These are phyloP conservation scores for Ceratocystis cubensis DNA, from an alignment of 2,329 filamentous ascomycete species.

Conservation along the genomic window DNA sequence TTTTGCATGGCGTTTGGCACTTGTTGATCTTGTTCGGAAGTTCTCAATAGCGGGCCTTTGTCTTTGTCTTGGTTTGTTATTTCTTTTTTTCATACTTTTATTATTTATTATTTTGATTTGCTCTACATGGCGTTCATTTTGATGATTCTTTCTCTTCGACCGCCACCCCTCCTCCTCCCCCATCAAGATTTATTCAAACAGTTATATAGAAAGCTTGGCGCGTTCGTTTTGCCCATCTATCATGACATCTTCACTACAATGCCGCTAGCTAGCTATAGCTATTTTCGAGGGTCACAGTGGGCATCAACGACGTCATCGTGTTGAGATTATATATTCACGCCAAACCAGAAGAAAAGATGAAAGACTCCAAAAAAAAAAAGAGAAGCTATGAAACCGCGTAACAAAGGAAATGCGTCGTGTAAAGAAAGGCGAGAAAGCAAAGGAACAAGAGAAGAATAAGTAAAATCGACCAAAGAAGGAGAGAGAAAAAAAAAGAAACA, in stretches of 20 bases:
- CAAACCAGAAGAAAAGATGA: background rate
- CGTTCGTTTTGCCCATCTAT: background rate
- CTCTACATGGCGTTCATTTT: background rate
- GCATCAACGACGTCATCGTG: constrained; percentile 4
- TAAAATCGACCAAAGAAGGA: background rate
- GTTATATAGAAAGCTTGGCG: background rate
- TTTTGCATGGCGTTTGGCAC: constrained; percentile 1
- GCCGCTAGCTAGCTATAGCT: background rate
- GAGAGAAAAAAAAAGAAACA: background rate
- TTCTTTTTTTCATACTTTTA: background rate
- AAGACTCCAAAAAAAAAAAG: background rate
- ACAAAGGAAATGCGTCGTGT: background rate
- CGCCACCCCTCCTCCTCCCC: too few relatives aligned
- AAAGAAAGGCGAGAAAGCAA: background rate
- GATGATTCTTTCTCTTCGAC: too few relatives aligned
- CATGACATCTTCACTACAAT: too few relatives aligned
- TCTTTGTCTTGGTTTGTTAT: background rate
- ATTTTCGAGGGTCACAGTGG: background rate
- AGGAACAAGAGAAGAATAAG: background rate
- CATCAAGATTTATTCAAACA: too few relatives aligned
- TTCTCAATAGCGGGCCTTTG: background rate
- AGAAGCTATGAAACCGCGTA: background rate
- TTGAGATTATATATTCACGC: background rate
- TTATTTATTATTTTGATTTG: constrained; percentile 2
- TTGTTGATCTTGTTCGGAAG: background rate